Percentiles rank a stretch among this genome's conserved stretches.
These are phyloP conservation scores for Leptodontidium sp. DNA, from an alignment of 2,329 filamentous ascomycete species.

Conservation along the genomic window DNA sequence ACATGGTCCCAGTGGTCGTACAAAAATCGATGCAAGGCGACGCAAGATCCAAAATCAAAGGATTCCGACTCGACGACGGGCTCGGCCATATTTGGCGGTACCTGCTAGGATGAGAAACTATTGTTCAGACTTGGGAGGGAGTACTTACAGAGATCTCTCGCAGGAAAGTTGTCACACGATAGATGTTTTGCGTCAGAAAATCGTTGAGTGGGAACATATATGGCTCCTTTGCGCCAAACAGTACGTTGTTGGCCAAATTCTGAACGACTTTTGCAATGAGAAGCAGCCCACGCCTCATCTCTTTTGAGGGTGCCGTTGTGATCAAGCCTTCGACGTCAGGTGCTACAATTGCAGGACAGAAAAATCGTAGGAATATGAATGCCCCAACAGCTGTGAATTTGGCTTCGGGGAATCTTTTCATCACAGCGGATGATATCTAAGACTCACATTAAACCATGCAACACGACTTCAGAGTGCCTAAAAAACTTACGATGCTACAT, in stretches of 20 bases:
- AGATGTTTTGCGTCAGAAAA: constrained; percentile 74
- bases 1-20: constrained; percentile 79
- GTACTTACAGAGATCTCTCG: constrained; percentile 70
- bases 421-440: constrained; percentile 69
- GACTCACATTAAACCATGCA: not conserved
- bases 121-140: not conserved
- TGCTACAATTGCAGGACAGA: constrained; percentile 76
- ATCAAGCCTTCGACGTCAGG: constrained; percentile 74
- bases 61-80: constrained; percentile 55
- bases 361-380: constrained; percentile 76
- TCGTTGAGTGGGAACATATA: constrained; percentile 78
- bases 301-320: constrained; percentile 66
- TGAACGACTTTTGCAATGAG: constrained; percentile 77
- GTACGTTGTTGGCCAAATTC: constrained; percentile 75
- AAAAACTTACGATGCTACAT: constrained; percentile 65
- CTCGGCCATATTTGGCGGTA: constrained; percentile 58
- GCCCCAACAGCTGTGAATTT: constrained; percentile 77
- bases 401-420: constrained; percentile 70
- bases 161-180: constrained; percentile 71
- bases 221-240: constrained; percentile 75
- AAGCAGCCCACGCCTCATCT: constrained; percentile 72
- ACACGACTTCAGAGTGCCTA: not conserved
- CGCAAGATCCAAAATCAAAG: constrained; percentile 76
- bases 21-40: constrained; percentile 72
- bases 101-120: constrained; percentile 45